Base-by-base conservation (phyloP, 768 basidiomycete species). In the Termitomyces sp. region DNA sequence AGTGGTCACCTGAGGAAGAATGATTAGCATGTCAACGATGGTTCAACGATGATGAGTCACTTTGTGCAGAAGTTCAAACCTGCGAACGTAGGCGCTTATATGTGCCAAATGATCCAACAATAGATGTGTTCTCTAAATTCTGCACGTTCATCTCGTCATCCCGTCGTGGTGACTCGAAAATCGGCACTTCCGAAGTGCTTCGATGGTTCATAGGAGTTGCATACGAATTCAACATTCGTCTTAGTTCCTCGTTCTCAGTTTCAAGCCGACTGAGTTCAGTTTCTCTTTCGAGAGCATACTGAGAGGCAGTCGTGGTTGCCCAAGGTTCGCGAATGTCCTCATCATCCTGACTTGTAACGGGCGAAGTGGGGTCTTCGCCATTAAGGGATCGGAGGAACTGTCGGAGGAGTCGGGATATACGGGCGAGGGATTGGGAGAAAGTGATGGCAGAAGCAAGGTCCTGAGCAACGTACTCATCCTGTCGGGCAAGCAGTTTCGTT, bases 261-360 rank as follows among this genome's bases (percentile, higher is more conserved):
- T 95, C 87, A 42, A 99, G 75, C 52, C 94, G 79, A 33, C 85
- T 82, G 2, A 99, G 83, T 73, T 99, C 96, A 66, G 86, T 87
- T 69, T 98, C 97, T 59, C 95, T 79, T 65, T 94, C 92, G 61
- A 99, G 70, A 1, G 91, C 86, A 76, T 86, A 82, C 59, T 96
- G 92, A n/a, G 81, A 77, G 2, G 73, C 72, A 43, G 65, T 64
- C 3, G 69, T 60, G 16, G 71, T 59, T 26, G 68, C 70, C 75
- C 77, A 78, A 7, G 77, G 73, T 54, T 76, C 76, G 35, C 71
- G 66, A 35, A 73, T 71, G 38, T 77, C 76, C n/a, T 71, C 73
- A 33, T 68, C 72, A 28, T 67, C 65, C 50, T 62, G 57, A 20
- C 61, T 57, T 18, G 62, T 60, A 13, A 62, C 56, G n/a, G 65